Conservation (phyloP, 352 stramenopile genomes). For the Plasmopara viticola region DNA sequence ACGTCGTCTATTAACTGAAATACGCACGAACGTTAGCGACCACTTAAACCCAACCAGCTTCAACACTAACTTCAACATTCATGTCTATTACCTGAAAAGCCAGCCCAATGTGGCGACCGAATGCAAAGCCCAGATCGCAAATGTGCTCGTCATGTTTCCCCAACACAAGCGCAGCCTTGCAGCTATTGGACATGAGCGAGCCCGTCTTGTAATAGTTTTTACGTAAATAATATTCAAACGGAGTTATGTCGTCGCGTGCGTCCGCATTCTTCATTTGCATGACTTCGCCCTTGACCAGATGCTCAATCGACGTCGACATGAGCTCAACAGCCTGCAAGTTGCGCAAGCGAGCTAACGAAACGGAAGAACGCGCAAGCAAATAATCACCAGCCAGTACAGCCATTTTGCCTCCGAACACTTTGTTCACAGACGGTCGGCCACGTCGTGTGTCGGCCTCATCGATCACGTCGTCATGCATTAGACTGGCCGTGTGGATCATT, state of each 20-base stretch:
- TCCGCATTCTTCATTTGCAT: conserved; percentile 96
- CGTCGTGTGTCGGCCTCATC: conserved; percentile 95
- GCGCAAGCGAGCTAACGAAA: conserved; percentile 91
- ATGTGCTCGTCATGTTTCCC: conserved; percentile 84
- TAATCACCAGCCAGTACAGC: conserved; percentile 98
- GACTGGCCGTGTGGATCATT: conserved; percentile 98
- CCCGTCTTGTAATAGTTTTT: conserved; percentile 99
- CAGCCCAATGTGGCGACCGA: conserved; percentile 96
- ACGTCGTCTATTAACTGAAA: conserved; percentile 95
- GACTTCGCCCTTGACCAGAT: conserved; percentile 98
- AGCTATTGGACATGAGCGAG: conserved; percentile 98
- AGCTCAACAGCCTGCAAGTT: conserved; percentile 95
- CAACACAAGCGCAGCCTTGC: conserved; percentile 88
- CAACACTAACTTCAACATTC: conserved; percentile 4
- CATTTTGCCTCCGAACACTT: conserved; percentile 98
- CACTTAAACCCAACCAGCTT: conserved; percentile 10
- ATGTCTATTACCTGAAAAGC: conserved; percentile 91
- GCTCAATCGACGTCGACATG: conserved; percentile 98
- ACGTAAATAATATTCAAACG: conserved; percentile 94
- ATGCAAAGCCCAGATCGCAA: conserved; percentile 90
- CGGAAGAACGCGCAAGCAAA: conserved; percentile 93
- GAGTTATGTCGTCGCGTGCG: conserved; percentile 51
- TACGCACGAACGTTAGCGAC: neutral
- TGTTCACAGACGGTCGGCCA: conserved; percentile 92
- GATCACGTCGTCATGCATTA: conserved; percentile 99